Base-by-base conservation (phyloP, 371 early-diverging fungal genomes). In the Mucor saturninus region DNA sequence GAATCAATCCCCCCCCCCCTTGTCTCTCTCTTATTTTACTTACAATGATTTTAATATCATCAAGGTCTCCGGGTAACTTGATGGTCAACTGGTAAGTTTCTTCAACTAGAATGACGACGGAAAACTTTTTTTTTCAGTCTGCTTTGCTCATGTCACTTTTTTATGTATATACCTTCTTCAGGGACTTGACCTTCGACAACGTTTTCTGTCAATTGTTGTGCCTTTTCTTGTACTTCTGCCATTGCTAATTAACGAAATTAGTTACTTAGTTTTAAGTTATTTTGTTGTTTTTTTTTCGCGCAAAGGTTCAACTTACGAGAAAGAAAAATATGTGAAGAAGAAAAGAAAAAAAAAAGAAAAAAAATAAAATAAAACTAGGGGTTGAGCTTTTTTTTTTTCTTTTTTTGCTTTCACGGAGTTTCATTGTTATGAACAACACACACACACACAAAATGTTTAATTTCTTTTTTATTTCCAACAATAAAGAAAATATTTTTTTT, bases 51-150 rank as follows among this genome's bases (percentile, higher is more conserved):
- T 83, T 83, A 15, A 88, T 78, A 53, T 71, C 68, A 9, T 74
- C 77, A 6, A 78, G 77, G 42, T 78, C 80, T 52, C 81, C 82
- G n/a, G 88, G 85, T 38, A 83, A 73, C 54, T 78, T 84, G 63
- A 88, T 71, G 39, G 80, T 86, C 45, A 88, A 74, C 59, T 77
- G 81, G 61, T 81, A 88, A 40, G 83, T 72, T 60, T 81, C 83
- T 42, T 88, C 88, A 46, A 81, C 77, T 58, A 71, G 68, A 21
- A 21, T 21, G 21, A 21, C 21, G 21, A 21, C 21, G 21, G 21
- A 21, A 21, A 21, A 21, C 21, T 21, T 21, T 21, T 21, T 21
- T 21, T 21, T 21, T 21, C 21, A 21, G 21, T 21, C 21, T 21
- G 43, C 26, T n/a, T 13, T 14, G 26, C 4, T 10, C 29, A 21